Conservation (phyloP, 2,329 filamentous ascomycete genomes). For the Didymosphaeria variabile region DNA sequence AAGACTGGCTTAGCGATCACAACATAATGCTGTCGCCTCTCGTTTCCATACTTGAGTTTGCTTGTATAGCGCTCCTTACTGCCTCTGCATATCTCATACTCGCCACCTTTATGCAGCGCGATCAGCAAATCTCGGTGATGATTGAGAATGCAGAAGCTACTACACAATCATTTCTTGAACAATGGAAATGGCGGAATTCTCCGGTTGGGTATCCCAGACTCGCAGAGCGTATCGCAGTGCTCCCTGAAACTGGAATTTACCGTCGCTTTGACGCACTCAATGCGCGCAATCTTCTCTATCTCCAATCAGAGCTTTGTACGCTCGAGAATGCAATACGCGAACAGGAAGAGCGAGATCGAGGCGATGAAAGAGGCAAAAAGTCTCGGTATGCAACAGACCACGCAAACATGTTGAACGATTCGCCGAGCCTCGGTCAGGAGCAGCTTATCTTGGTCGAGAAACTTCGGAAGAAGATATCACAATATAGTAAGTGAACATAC, state of each 20-base stretch:
- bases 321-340: conserved; percentile 11
- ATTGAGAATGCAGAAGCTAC: background rate
- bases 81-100: too few relatives aligned
- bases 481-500: conserved; percentile 14
- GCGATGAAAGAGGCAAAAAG: background rate
- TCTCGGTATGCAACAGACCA: conserved; percentile 5
- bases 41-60: background rate
- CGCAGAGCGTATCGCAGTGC: background rate
- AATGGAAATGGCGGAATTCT: background rate
- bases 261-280: conserved; percentile 6
- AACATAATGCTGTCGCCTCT: background rate
- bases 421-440: background rate
- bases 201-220: conserved; percentile 7
- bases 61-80: background rate
- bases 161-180: background rate
- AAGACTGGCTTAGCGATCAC: background rate
- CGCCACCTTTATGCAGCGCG: background rate
- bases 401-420: background rate
- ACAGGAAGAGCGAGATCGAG: conserved; percentile 2
- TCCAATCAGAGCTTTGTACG: conserved; percentile 11
- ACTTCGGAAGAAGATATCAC: conserved; percentile 10
- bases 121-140: background rate
- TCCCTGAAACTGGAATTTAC: conserved; percentile 8
- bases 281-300: conserved; percentile 11
- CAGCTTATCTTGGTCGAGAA: conserved; percentile 6